phyloP scores from a whole-genome alignment of 345 rosid species.

The Syzygium aromaticum region DNA sequence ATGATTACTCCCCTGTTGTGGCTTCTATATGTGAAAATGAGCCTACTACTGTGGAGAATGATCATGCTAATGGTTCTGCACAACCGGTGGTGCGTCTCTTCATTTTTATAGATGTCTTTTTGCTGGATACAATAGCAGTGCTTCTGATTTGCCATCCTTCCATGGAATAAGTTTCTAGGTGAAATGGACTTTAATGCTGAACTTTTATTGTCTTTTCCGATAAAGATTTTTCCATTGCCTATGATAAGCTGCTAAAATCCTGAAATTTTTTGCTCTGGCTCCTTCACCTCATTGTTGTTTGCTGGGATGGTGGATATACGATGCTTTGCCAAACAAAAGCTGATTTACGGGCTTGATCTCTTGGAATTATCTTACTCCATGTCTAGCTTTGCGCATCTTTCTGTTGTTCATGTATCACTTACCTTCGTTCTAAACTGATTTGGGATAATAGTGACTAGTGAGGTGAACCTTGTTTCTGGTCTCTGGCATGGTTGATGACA shows the following conservation, averaged over 20 bases:
- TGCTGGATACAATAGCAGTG: background rate
- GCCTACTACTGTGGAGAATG: conserved; percentile 6
- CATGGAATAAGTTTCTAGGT: background rate
- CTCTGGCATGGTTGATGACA: background rate
- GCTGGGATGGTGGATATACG: background rate
- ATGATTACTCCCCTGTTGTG: conserved; percentile 48
- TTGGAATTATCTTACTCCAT: background rate
- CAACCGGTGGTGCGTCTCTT: conserved; percentile 36
- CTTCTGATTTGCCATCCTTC: background rate
- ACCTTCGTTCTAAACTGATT: background rate
- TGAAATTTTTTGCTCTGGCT: background rate
- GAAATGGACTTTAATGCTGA: background rate
- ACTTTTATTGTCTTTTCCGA: background rate
- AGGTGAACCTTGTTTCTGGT: background rate
- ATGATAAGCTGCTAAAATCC: background rate
- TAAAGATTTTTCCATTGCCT: background rate
- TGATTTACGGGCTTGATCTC: background rate
- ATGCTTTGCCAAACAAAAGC: background rate
- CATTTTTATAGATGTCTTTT: background rate
- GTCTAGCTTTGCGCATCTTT: background rate
- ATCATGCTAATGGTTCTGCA: conserved; percentile 11
- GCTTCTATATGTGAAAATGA: conserved; percentile 34
- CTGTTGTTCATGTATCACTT: background rate
- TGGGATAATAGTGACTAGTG: background rate
- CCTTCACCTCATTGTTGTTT: background rate